Evolutionary conservation across 192 early-diverging fungal species (phyloP).

Genomic region (Geranomyces michiganensis): DNA sequence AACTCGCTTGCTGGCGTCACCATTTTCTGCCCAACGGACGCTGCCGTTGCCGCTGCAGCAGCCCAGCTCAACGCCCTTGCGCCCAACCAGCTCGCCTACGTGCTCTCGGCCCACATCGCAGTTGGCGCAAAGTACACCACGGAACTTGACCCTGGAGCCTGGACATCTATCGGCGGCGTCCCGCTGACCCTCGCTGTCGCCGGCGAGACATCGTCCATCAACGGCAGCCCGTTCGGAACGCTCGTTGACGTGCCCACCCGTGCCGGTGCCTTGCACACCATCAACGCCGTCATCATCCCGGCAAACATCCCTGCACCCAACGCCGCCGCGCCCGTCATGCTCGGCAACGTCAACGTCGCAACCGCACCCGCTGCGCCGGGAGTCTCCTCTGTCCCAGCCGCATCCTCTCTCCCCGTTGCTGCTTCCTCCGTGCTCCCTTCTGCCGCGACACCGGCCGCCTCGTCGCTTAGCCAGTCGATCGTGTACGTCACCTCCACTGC

Average conservation of each 20-base stretch:
- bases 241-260: constrained; percentile 27
- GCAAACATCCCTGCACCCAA: constrained; percentile 6
- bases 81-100: constrained; percentile 34
- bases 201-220: constrained; percentile 10
- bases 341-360: constrained; percentile 3
- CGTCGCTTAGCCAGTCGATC: not conserved
- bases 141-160: constrained; percentile 6
- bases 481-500: not conserved
- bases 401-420: not conserved
- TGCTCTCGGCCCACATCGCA: constrained; percentile 43
- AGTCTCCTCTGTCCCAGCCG: not conserved
- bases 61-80: constrained; percentile 19
- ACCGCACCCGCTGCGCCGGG: constrained; percentile 4
- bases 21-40: constrained; percentile 40
- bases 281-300: constrained; percentile 35
- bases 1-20: constrained; percentile 27
- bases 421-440: not conserved
- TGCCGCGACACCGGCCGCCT: not conserved
- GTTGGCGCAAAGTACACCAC: constrained; percentile 17
- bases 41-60: constrained; percentile 36
- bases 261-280: constrained; percentile 33
- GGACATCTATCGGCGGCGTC: constrained; percentile 1
- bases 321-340: not conserved
- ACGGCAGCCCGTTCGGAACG: not conserved
- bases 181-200: constrained; percentile 5